Evolutionary conservation across 805 yeast species (phyloP), one percentile per base, ranked within the genome.

Genomic region (Candida andamanensis): DNA sequence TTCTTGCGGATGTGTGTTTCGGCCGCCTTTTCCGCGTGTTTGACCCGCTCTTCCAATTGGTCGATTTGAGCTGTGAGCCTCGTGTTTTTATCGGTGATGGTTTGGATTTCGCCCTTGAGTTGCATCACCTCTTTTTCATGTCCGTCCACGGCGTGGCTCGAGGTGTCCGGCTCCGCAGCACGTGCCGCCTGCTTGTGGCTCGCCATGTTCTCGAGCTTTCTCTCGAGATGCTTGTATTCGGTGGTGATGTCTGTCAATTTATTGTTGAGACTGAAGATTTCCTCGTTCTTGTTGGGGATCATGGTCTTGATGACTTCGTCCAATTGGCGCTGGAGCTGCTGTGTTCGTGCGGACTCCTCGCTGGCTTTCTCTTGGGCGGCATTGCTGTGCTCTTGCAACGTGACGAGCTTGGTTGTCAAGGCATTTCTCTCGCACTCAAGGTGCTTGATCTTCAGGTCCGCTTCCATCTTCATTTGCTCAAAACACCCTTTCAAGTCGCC

Each of bases 201-300:
- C 10, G 17, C 6, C 5, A 17, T 9, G 4, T n/a, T 24, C 20
- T 29, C 7, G 17, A 33, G 17, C 12, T 36, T 15, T 4, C 24
- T 27, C 14, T 30, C 26, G 17, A 35, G 27, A 3, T 13, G 17
- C 3, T 25, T 27, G 12, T 32, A 22, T 7, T 37, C 35, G 11
- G 26, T 16, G 15, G 43, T 37, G 13, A 52, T 26, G 3, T 45
- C 46, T 13, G 25, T 32, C 12, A 41, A 29, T 20, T 39, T 32
- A 24, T 32, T 34, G 17, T 41, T 44, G 29, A 56, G 38, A 4
- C 33, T 33, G 14, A 38, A 36, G 8, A 56, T 44, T 28, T 51
- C 52, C 19, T 23, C 35, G 20, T 54, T 54, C 21, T 48, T 53
- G n/a, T 42, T 44, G 3, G 56, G 52, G 1, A 56, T 25, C 1